A percentile compares a stretch with the other conserved stretches of the same genome.
These are phyloP conservation scores for Oryza nivara DNA, from an alignment of 176 grass and related monocot genomes.

Conservation along the genomic window DNA sequence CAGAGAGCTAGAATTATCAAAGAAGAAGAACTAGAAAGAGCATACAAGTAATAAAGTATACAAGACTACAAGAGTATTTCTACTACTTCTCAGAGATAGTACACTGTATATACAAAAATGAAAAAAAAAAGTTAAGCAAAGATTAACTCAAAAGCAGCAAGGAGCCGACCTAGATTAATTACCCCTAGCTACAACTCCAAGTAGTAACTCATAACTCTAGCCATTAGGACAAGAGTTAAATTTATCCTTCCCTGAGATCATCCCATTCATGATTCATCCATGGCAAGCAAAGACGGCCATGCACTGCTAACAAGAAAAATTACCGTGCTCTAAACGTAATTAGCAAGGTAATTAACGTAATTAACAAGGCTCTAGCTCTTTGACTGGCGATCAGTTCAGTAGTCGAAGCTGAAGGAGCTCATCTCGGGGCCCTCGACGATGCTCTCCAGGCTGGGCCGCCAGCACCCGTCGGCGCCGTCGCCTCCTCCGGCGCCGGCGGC, in stretches of 20 bases:
- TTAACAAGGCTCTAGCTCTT: background rate
- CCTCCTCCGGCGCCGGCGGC: background rate
- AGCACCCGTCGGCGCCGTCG: constrained; percentile 19
- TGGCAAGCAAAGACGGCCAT: background rate
- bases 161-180: background rate
- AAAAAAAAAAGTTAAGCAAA: background rate
- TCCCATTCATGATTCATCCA: background rate
- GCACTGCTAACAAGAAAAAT: background rate
- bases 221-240: background rate
- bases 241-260: background rate
- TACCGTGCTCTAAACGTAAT: background rate
- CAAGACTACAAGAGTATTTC: background rate
- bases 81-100: background rate
- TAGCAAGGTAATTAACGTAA: background rate
- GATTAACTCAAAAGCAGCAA: background rate
- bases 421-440: constrained; percentile 64
- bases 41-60: background rate
- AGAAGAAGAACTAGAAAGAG: background rate
- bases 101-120: background rate
- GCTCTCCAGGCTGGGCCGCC: constrained; percentile 70
- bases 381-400: background rate
- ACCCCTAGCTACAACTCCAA: background rate
- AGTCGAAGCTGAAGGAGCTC: background rate
- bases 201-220: background rate
- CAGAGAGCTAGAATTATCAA: background rate